phyloP scores from a whole-genome alignment of 805 yeast genomes.

The Brettanomyces bruxellensis region DNA sequence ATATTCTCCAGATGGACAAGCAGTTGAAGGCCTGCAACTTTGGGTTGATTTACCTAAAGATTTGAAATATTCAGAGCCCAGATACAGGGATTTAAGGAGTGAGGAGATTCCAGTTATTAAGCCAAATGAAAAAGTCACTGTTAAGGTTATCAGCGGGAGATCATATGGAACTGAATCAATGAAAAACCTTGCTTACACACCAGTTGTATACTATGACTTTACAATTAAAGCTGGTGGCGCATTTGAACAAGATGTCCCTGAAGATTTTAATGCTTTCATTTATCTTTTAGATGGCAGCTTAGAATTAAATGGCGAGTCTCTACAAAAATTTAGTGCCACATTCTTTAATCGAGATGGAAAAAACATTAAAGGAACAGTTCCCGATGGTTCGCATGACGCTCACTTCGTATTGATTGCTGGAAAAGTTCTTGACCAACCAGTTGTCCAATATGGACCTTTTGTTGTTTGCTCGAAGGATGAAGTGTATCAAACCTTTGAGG shows the following conservation, averaged over 20 bases:
- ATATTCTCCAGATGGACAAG: conserved; percentile 41
- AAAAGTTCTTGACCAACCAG: conserved; percentile 58
- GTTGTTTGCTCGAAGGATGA: conserved; percentile 64
- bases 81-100: conserved; percentile 68
- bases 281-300: conserved; percentile 59
- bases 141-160: conserved; percentile 71
- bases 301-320: conserved; percentile 30
- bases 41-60: conserved; percentile 79
- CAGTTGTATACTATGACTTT: conserved; percentile 65
- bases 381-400: conserved; percentile 36
- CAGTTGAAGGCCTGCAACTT: conserved; percentile 61
- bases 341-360: conserved; percentile 70
- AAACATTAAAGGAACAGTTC: conserved; percentile 41
- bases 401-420: conserved; percentile 76
- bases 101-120: conserved; percentile 63
- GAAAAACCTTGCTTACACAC: conserved; percentile 73
- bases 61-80: conserved; percentile 55
- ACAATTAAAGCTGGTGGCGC: conserved; percentile 55
- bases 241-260: conserved; percentile 51
- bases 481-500: conserved; percentile 60
- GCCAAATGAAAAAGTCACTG: conserved; percentile 54
- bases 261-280: conserved; percentile 57
- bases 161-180: conserved; percentile 68
- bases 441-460: conserved; percentile 87
- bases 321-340: conserved; percentile 40